A percentile compares a stretch with the other conserved stretches of the same genome.
Evolutionary conservation across 2,329 filamentous ascomycete genomes (phyloP).

Genomic region (Pseudogymnoascus pannorum): DNA sequence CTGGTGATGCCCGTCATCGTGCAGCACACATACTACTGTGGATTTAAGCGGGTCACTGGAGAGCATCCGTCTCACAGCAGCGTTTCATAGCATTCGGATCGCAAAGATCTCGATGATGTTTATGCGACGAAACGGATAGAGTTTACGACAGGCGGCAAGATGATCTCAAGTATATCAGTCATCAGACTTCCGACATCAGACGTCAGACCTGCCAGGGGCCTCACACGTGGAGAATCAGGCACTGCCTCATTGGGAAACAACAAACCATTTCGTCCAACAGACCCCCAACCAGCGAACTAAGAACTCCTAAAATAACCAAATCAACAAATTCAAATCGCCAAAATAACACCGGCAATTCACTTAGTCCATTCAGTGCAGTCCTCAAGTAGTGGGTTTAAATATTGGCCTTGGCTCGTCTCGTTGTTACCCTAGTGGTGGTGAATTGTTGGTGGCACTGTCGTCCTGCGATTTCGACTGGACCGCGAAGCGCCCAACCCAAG

Average conservation of each 20-base stretch:
- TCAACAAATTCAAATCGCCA: neutral
- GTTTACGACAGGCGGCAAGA: neutral
- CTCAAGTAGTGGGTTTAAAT: neutral
- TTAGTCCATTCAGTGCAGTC: neutral
- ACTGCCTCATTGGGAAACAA: neutral
- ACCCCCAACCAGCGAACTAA: neutral
- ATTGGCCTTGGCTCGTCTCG: conserved; percentile 5
- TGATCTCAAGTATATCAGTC: neutral
- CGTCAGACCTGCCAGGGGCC: neutral
- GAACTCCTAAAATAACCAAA: conserved; percentile 1
- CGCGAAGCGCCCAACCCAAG: neutral
- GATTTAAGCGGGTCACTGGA: conserved; percentile 14
- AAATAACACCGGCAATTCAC: neutral
- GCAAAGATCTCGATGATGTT: conserved; percentile 2
- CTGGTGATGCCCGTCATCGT: neutral
- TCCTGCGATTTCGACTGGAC: neutral
- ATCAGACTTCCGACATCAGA: neutral
- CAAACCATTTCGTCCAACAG: neutral
- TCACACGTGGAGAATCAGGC: neutral
- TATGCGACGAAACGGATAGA: conserved; percentile 8
- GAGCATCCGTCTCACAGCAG: neutral
- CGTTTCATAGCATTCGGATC: neutral
- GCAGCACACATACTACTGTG: neutral
- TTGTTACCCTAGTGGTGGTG: neutral
- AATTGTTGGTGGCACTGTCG: neutral